These are phyloP conservation scores for Plasmodium falciparum DNA, from an alignment of 169 alveolate genomes.

Conservation along the genomic window DNA sequence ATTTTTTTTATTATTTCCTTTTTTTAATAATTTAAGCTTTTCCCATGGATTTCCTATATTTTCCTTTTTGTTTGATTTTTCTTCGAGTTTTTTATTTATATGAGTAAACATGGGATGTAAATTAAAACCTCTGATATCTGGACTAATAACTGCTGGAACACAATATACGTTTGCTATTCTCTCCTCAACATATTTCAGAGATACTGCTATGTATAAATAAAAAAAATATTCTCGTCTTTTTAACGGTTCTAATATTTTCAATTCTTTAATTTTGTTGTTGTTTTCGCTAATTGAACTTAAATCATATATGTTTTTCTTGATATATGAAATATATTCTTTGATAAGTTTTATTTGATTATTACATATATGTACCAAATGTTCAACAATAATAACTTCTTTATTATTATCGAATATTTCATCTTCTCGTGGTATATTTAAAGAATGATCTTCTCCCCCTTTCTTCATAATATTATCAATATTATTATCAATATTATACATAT, in stretches of 20 bases:
- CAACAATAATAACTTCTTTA: conserved; percentile 52
- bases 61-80: conserved; percentile 17
- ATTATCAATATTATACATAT: background rate
- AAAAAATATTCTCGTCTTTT: conserved; percentile 74
- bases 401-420: conserved; percentile 20
- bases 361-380: conserved; percentile 34
- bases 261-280: conserved; percentile 63
- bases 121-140: conserved; percentile 72
- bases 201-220: conserved; percentile 53
- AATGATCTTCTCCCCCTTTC: background rate
- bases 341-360: conserved; percentile 50
- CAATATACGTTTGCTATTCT: conserved; percentile 32
- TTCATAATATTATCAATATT: background rate
- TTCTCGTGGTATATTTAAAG: background rate
- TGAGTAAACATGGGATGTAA: conserved; percentile 73
- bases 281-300: conserved; percentile 40
- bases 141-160: conserved; percentile 1
- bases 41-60: conserved; percentile 59
- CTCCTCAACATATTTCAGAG: conserved; percentile 55
- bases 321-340: conserved; percentile 47
- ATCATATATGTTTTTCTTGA: conserved; percentile 54
- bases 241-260: conserved; percentile 59
- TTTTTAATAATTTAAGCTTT: conserved; percentile 53
- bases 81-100: conserved; percentile 57
- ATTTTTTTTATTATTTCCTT: conserved; percentile 14